Base-by-base conservation (phyloP, 768 basidiomycete species). In the Dacryopinax primogenitus region DNA sequence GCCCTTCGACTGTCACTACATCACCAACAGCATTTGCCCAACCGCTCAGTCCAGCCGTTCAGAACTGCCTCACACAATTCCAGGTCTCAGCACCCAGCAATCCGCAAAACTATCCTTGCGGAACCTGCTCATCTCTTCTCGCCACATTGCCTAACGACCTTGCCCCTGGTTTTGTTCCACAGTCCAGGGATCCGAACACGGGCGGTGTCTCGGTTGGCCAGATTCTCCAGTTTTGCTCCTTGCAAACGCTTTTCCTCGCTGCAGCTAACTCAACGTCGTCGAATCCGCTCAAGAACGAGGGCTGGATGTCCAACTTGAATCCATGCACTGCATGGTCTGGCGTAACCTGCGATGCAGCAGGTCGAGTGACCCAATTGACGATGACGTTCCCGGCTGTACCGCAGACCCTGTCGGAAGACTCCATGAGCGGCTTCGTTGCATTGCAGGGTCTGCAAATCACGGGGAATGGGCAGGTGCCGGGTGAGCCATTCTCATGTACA, bases 381-480 rank as follows among this genome's bases (percentile, higher is more conserved):
- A 72, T 82, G 30, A 76, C 74, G 0, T 81, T 77, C 67, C 81
- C 81, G 7, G 80, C 76, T 6, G 75, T 83, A 11, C 81, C 82
- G n/a, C 74, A 76, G 18, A 71, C 72, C 1, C 68, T 82, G 1
- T 81, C 81, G 0, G 70, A 70, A 9, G 77, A 79, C 64, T 68
- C 82, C n/a, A 76, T 76, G 37, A 28, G 35, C 0, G 72, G 71
- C 12, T 70, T 82, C 63, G 75, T 75, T 0, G 72, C 72, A 0
- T 70, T 82, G 26, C 74, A 78, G 66, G 71, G 68, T 11, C 71
- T 82, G 23, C 67, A 72, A 58, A 68, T 82, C 16, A 66, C 78
- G 18, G 81, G 82, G 7, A 77, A 79, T 41, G 74, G 73, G 28
- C 72, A 69, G 34, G 69, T 77, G 33, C 82, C 81, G 62, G 77